Evolutionary conservation across 2,329 filamentous ascomycete genomes (phyloP), one percentile per base, ranked within the genome.

Genomic region (Chaetothyriales sp.): DNA sequence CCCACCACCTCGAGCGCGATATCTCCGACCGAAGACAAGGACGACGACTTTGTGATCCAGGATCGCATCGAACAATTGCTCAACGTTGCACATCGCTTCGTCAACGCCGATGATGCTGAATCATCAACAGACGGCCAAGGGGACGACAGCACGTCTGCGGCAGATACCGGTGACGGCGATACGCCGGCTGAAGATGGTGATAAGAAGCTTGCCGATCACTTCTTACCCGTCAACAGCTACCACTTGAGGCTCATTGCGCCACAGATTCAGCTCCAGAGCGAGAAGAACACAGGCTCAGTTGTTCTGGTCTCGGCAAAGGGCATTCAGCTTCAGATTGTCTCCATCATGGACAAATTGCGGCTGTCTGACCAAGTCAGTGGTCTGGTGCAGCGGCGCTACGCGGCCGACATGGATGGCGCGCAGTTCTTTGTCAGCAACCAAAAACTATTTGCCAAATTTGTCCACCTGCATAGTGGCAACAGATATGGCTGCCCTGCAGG

Each of bases 381-480:
- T 50, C 77, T 99, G 46, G 90, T 98, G 1, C 94, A 98, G 66
- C 85, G 89, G 40, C 85, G 92, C 6, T 95, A 97, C 71, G 80
- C 89, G 25, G 82, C 95, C 56, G 87, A 89, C 59, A 95, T 97
- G 85, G 92, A 98, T 69, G 94, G 90, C 64, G 85, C 94, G 25
- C 92, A 99, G 66, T 95, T 98, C 69, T 99, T 98, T 61, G 89
- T 98, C 48, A 92, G 90, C 0, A 90, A 90, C 56, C 86, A 90
- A 62, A 94, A 94, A 70, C 92, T 84, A 66, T 90, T 98, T 10
- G 85, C 84, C 8, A 85, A 86, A 56, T 80, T 94, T 57, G 77
- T 95, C 50, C 89, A 92, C 50, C 85, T 95, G 75, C 97, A 98
- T 66, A 89, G 90, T 19, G 90, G 89, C 50, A 95, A 90, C 67